A percentile compares a stretch with the other conserved stretches of the same genome.
phyloP scores from a whole-genome alignment of 1,284 basidiomycete species.

The Boletellus deceptivus region DNA sequence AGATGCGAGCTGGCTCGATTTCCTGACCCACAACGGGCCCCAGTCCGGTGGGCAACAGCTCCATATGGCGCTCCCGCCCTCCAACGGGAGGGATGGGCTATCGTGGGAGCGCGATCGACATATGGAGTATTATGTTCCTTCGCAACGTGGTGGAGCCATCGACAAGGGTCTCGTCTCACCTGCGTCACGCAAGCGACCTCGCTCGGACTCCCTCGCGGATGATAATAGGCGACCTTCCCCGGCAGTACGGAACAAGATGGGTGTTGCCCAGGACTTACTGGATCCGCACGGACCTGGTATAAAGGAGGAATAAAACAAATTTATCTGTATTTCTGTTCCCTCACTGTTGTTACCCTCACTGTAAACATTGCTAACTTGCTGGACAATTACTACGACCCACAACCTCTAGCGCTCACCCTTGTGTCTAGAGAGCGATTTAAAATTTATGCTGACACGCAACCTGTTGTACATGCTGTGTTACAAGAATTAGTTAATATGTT shows the following conservation, averaged over 20 bases:
- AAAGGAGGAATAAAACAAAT: conserved; percentile 24
- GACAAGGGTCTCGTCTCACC: conserved; percentile 24
- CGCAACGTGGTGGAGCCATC: conserved; percentile 26
- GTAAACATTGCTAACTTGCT: not conserved
- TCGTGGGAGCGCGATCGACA: conserved; percentile 34
- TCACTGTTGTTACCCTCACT: not conserved
- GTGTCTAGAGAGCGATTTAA: too few species aligned
- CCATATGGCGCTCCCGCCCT: conserved; percentile 29
- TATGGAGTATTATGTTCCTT: conserved; percentile 26
- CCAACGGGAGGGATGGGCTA: conserved; percentile 25
- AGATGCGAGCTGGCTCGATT: conserved; percentile 32
- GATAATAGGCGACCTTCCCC: conserved; percentile 27
- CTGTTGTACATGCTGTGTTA: too few species aligned
- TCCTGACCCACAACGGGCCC: conserved; percentile 28
- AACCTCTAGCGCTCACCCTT: too few species aligned
- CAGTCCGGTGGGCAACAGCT: conserved; percentile 26
- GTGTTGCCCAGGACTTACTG: conserved; percentile 15
- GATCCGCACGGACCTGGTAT: conserved; percentile 15
- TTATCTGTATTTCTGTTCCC: not conserved
- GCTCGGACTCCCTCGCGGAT: conserved; percentile 18
- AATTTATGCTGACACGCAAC: too few species aligned
- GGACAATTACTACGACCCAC: not conserved
- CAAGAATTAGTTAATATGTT: too few species aligned
- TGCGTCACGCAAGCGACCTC: conserved; percentile 30
- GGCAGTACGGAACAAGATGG: conserved; percentile 14